These are phyloP conservation scores for Synchytrium microbalum DNA, from an alignment of 371 early-diverging fungal genomes.

Conservation along the genomic window DNA sequence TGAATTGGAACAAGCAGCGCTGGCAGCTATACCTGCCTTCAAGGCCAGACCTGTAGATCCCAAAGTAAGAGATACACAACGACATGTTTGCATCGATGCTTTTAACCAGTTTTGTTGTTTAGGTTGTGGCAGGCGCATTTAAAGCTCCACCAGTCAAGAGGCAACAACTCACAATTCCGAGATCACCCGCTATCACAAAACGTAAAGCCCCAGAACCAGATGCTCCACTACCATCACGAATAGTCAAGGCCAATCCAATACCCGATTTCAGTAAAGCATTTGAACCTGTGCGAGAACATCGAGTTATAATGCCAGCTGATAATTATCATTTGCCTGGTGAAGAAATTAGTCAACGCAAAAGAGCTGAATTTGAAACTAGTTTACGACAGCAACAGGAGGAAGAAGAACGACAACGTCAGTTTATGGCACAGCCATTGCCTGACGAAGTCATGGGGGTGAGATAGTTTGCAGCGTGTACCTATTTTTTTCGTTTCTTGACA, in stretches of 20 bases:
- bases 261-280: conserved; percentile 25
- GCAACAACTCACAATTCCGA: conserved; percentile 30
- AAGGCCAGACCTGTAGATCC: conserved; percentile 34
- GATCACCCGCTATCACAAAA: conserved; percentile 34
- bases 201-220: conserved; percentile 13
- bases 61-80: conserved; percentile 14
- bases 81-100: neutral
- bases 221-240: conserved; percentile 16
- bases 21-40: conserved; percentile 24
- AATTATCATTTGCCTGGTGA: conserved; percentile 34
- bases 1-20: conserved; percentile 20
- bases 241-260: conserved; percentile 38
- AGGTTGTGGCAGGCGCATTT: conserved; percentile 10
- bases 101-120: neutral
- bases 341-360: conserved; percentile 28
- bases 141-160: conserved; percentile 18
- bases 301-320: conserved; percentile 19
- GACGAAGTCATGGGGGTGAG: conserved; percentile 13
- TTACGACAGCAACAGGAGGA: conserved; percentile 19
- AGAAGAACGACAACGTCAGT: conserved; percentile 18
- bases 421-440: conserved; percentile 29
- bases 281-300: conserved; percentile 28
- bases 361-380: conserved; percentile 25
- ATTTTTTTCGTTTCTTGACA: too few species aligned
- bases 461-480: too few species aligned